phyloP scores from a whole-genome alignment of 345 rosid genomes.

The Corymbia maculata region DNA sequence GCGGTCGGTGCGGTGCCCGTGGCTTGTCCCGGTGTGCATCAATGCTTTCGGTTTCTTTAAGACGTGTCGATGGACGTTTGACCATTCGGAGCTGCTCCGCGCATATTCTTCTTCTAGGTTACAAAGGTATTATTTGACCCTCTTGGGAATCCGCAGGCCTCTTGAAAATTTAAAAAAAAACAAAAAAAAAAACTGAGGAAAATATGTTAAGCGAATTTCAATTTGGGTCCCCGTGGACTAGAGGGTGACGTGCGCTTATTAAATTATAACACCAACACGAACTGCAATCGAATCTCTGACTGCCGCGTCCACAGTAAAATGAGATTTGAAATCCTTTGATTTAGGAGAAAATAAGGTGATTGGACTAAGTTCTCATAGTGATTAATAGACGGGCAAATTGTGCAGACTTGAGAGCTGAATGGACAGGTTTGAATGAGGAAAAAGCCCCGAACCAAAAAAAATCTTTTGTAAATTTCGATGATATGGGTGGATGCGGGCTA shows the following conservation, averaged over 20 bases:
- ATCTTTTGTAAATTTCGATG: accelerated
- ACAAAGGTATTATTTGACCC: background rate
- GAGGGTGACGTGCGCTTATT: background rate
- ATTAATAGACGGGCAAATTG: accelerated
- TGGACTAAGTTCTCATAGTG: background rate
- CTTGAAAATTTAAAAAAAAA: background rate
- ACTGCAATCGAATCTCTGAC: background rate
- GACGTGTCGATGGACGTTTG: background rate
- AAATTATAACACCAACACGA: background rate
- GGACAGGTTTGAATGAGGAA: background rate
- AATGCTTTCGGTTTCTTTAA: background rate
- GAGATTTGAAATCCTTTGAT: background rate
- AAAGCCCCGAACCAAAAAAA: accelerated
- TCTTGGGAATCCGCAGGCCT: background rate
- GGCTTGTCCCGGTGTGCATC: background rate
- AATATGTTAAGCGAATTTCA: background rate
- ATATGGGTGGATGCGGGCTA: accelerated
- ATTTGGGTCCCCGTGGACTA: background rate
- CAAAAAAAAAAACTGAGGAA: no score
- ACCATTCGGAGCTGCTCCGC: background rate
- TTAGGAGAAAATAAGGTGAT: background rate
- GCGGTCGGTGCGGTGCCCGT: background rate
- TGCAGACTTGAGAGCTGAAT: background rate
- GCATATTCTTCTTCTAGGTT: background rate
- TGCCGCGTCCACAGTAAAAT: accelerated